phyloP scores from a whole-genome alignment of 257 asterid species.

The Jacaranda copaia region DNA sequence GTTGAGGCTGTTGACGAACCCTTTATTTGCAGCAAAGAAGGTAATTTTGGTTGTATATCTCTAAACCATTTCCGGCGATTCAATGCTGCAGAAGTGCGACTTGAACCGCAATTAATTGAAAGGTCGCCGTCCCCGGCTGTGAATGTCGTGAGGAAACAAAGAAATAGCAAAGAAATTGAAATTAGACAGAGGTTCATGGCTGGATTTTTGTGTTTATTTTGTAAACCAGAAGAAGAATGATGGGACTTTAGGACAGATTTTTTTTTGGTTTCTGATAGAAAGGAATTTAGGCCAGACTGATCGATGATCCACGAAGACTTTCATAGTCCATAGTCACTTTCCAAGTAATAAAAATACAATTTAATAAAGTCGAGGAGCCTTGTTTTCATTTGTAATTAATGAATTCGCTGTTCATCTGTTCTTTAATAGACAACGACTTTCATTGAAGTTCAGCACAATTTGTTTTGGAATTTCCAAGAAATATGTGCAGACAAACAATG shows the following conservation, averaged over 20 bases:
- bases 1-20: slow-evolving; percentile 49
- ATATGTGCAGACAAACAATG: no score
- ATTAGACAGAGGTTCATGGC: not conserved
- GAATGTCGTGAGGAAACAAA: not conserved
- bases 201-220: not conserved
- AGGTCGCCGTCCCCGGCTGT: not conserved
- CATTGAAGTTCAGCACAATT: no score
- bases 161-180: slow-evolving; percentile 6
- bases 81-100: slow-evolving; percentile 7
- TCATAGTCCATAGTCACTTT: not conserved
- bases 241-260: not conserved
- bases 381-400: no score
- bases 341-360: no score
- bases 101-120: slow-evolving; percentile 42
- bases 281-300: no score
- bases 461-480: no score
- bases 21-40: slow-evolving; percentile 26
- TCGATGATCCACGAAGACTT: not conserved
- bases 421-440: no score
- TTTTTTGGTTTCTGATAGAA: no score
- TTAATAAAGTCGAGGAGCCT: no score
- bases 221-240: not conserved
- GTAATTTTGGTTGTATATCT: no score
- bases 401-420: no score
- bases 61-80: no score